Percentiles rank a stretch among this genome's conserved stretches.
These are phyloP conservation scores for Furcasterigmium furcatum DNA, from an alignment of 2,329 filamentous ascomycete species.

Conservation along the genomic window DNA sequence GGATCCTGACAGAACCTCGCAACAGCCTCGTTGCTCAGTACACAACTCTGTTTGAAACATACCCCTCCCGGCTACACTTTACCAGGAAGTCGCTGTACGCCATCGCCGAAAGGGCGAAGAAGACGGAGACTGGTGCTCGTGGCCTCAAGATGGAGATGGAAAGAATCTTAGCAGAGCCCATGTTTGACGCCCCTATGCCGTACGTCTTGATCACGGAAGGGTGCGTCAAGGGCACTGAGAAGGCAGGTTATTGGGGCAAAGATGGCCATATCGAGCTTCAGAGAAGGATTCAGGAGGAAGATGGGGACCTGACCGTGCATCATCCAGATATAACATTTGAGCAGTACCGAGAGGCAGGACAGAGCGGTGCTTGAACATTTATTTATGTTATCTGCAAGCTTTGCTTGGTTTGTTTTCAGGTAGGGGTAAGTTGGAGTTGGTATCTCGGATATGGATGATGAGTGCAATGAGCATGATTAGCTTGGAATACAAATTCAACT, in stretches of 20 bases:
- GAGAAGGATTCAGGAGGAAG: conserved; percentile 63
- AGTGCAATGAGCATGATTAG: no score
- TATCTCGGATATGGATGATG: no score
- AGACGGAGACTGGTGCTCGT: conserved; percentile 70
- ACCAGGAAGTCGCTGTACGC: conserved; percentile 78
- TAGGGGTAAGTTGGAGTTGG: no score
- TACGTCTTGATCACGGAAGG: conserved; percentile 72
- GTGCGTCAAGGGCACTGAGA: conserved; percentile 61
- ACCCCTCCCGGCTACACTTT: conserved; percentile 78
- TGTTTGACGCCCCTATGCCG: conserved; percentile 76
- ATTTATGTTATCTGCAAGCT: no score
- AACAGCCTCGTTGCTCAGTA: conserved; percentile 90
- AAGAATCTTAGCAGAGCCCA: conserved; percentile 71
- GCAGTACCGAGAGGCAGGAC: conserved; percentile 40
- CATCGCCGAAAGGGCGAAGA: conserved; percentile 66
- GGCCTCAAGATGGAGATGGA: conserved; percentile 81
- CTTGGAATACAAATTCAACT: no score
- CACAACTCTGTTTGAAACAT: conserved; percentile 77
- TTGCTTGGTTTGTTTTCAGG: no score
- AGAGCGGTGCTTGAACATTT: conserved; percentile 38
- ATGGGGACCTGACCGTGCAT: conserved; percentile 22
- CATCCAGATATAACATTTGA: conserved; percentile 30
- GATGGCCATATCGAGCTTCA: conserved; percentile 69
- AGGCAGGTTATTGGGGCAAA: conserved; percentile 62
- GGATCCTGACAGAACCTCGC: conserved; percentile 88